A percentile compares a stretch with the other conserved stretches of the same genome.
Conservation (phyloP, 2,329 filamentous ascomycete species). For the Monosporascus sp. region DNA sequence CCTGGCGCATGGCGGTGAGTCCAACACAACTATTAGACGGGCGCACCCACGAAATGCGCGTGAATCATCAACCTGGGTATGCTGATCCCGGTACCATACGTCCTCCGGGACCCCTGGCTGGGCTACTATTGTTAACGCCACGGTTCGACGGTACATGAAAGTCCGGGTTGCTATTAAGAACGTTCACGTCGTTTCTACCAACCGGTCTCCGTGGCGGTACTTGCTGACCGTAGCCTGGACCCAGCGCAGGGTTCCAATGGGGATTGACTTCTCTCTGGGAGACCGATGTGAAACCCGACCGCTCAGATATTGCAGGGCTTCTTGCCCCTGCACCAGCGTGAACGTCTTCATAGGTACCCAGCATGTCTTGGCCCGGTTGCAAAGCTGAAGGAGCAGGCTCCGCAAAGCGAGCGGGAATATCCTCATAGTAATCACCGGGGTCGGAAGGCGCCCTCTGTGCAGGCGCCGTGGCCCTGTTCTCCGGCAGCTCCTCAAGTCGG, state of each 20-base stretch:
- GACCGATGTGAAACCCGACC: slow-evolving; percentile 83
- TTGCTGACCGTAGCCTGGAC: slow-evolving; percentile 36
- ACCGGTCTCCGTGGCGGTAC: slow-evolving; percentile 39
- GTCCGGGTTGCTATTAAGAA: slow-evolving; percentile 78
- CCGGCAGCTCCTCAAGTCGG: slow-evolving; percentile 31
- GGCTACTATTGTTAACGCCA: slow-evolving; percentile 13
- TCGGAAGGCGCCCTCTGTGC: slow-evolving; percentile 20
- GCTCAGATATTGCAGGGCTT: slow-evolving; percentile 73
- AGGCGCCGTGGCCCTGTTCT: slow-evolving; percentile 29
- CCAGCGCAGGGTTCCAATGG: slow-evolving; percentile 65
- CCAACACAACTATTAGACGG: too few species aligned
- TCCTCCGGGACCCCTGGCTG: slow-evolving; percentile 23
- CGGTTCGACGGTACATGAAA: slow-evolving; percentile 62
- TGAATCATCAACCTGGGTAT: slow-evolving; percentile 37
- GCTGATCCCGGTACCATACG: slow-evolving; percentile 50
- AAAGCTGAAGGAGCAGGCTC: slow-evolving; percentile 29
- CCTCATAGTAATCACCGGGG: slow-evolving; percentile 71
- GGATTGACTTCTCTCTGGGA: slow-evolving; percentile 86
- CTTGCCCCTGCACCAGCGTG: slow-evolving; percentile 50
- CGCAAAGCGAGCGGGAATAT: slow-evolving; percentile 84
- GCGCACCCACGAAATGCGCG: slow-evolving; percentile 1
- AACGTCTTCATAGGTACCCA: slow-evolving; percentile 57
- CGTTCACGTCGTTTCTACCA: slow-evolving; percentile 61
- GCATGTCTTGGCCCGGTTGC: slow-evolving; percentile 20
- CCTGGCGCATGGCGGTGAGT: too few species aligned